Percentiles rank a stretch among this genome's conserved stretches.
Evolutionary conservation across 192 early-diverging fungal species (phyloP).

Genomic region (Coemansia sp.): DNA sequence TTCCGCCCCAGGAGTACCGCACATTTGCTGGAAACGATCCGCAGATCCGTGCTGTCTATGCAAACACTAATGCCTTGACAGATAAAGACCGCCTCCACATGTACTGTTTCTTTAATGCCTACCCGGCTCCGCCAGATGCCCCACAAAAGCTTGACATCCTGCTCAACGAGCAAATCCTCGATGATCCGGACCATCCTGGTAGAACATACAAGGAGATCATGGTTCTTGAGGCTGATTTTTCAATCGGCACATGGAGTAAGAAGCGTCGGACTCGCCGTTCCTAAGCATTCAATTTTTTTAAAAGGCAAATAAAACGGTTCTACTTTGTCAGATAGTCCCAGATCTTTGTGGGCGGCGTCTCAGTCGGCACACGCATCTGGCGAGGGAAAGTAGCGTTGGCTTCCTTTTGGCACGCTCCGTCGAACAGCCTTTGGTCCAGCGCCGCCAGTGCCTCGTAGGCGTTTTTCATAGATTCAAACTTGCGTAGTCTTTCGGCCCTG

Average conservation of each 20-base stretch:
- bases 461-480: constrained; percentile 63
- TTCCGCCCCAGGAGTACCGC: constrained; percentile 28
- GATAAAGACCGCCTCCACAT: constrained; percentile 36
- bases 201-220: constrained; percentile 22
- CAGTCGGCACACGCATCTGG: constrained; percentile 73
- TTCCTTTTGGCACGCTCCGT: constrained; percentile 61
- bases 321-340: constrained; percentile 61
- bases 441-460: constrained; percentile 69
- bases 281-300: background rate
- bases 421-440: constrained; percentile 60
- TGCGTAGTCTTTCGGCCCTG: constrained; percentile 49
- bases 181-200: constrained; percentile 21
- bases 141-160: constrained; percentile 15
- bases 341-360: constrained; percentile 66
- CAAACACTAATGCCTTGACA: constrained; percentile 29
- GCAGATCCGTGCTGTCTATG: constrained; percentile 28
- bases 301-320: background rate
- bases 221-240: constrained; percentile 24
- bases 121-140: constrained; percentile 17
- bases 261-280: constrained; percentile 21
- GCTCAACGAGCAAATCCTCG: constrained; percentile 30
- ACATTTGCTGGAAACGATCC: constrained; percentile 26
- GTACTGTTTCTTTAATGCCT: constrained; percentile 47
- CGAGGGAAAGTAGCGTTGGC: constrained; percentile 64
- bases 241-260: constrained; percentile 27